Evolutionary conservation across 192 early-diverging fungal genomes (phyloP).

Genomic region (Coemansia sp.): DNA sequence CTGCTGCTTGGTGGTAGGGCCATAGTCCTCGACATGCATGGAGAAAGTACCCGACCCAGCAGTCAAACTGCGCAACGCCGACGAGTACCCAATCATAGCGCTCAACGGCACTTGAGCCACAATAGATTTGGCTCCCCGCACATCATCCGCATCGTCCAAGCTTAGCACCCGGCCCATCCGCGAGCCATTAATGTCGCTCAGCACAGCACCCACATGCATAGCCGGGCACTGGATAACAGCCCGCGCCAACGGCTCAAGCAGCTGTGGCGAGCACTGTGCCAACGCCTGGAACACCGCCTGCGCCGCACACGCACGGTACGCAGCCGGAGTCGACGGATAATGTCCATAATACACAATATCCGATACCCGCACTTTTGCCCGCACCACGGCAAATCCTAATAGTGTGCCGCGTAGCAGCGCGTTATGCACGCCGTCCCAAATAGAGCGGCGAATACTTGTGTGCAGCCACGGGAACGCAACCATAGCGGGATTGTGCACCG

Average conservation of each 20-base stretch:
- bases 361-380: constrained; percentile 58
- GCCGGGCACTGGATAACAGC: constrained; percentile 69
- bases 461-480: constrained; percentile 1
- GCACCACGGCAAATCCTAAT: constrained; percentile 74
- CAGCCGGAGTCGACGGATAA: constrained; percentile 58
- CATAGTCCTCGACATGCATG: constrained; percentile 84
- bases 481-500: background rate
- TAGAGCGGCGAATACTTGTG: constrained; percentile 49
- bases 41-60: constrained; percentile 81
- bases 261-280: constrained; percentile 19
- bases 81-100: constrained; percentile 84
- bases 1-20: constrained; percentile 70
- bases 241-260: constrained; percentile 87
- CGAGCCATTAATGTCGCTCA: constrained; percentile 78
- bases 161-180: constrained; percentile 70
- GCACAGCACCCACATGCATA: constrained; percentile 70
- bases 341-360: constrained; percentile 59
- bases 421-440: constrained; percentile 65
- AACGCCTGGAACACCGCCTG: constrained; percentile 64
- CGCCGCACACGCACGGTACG: constrained; percentile 65
- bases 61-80: constrained; percentile 78
- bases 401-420: constrained; percentile 76
- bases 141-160: constrained; percentile 48
- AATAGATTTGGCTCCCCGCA: constrained; percentile 19
- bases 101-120: constrained; percentile 71